A percentile compares a stretch with the other conserved stretches of the same genome.
phyloP scores from a whole-genome alignment of 129 eudicot species.

The Flaveria ramosissima region DNA sequence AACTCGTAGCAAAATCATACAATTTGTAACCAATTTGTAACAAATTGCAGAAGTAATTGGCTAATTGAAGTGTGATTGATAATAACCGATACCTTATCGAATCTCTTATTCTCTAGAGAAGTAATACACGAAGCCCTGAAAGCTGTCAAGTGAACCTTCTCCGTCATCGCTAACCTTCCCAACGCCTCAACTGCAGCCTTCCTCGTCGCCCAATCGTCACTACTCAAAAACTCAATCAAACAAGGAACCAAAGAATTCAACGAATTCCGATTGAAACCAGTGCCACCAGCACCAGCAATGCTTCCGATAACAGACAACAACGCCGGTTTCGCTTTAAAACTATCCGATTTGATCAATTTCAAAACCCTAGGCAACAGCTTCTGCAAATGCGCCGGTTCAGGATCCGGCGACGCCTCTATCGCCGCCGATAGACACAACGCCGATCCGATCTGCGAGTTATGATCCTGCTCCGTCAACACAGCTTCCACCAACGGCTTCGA shows the following conservation, averaged over 20 bases:
- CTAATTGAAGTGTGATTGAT: background rate
- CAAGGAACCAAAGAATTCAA: conserved; percentile 45
- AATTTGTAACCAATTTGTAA: background rate
- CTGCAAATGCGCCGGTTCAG: conserved; percentile 53
- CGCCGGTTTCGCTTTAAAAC: conserved; percentile 72
- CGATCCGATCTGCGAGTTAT: conserved; percentile 64
- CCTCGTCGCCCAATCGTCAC: conserved; percentile 83
- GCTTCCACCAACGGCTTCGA: conserved; percentile 58
- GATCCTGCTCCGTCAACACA: conserved; percentile 62
- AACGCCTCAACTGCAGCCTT: conserved; percentile 83
- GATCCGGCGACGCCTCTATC: conserved; percentile 58
- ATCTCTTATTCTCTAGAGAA: conserved; percentile 63
- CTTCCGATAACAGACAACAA: conserved; percentile 63
- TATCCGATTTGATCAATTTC: conserved; percentile 54
- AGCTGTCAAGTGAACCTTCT: conserved; percentile 40
- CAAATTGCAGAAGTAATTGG: too few relatives aligned
- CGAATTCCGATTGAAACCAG: conserved; percentile 37
- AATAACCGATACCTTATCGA: conserved; percentile 68
- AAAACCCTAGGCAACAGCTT: conserved; percentile 58
- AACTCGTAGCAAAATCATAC: background rate
- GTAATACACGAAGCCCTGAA: conserved; percentile 55
- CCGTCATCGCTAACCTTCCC: conserved; percentile 51
- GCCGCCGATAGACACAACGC: conserved; percentile 79
- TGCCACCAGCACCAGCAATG: conserved; percentile 59
- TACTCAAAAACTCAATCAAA: conserved; percentile 59